Conservation (phyloP, 768 basidiomycete genomes). For the Gymnopilus junonius region DNA sequence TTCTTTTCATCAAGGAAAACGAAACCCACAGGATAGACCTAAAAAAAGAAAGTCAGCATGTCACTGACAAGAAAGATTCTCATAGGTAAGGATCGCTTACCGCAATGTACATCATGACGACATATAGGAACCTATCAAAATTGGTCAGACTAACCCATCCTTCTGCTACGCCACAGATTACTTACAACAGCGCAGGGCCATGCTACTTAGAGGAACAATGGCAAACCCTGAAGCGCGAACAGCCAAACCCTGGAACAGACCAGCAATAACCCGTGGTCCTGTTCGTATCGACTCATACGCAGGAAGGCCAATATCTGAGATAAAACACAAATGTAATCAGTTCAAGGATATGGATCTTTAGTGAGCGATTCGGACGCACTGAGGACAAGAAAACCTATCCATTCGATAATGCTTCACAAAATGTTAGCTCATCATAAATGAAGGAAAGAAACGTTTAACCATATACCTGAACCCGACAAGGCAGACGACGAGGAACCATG, state of each 20-base stretch:
- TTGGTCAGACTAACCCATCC: neutral
- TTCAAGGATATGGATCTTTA: neutral
- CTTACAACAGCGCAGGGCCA: slow-evolving; percentile 78
- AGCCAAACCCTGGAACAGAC: slow-evolving; percentile 59
- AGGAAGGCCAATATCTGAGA: slow-evolving; percentile 44
- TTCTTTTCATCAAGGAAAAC: neutral
- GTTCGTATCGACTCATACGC: slow-evolving; percentile 41
- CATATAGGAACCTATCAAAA: slow-evolving; percentile 59
- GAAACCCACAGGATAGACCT: slow-evolving; percentile 47
- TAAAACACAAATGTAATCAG: neutral
- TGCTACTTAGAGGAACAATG: slow-evolving; percentile 46
- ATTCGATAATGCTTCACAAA: slow-evolving; percentile 58
- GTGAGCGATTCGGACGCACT: slow-evolving; percentile 31
- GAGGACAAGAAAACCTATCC: slow-evolving; percentile 71
- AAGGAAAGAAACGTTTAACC: neutral
- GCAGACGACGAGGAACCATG: slow-evolving; percentile 69
- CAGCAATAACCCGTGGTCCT: slow-evolving; percentile 44
- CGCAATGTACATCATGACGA: slow-evolving; percentile 80
- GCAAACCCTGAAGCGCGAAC: slow-evolving; percentile 57
- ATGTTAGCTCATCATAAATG: neutral
- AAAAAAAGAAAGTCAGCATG: neutral
- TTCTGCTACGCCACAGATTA: neutral
- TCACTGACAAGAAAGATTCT: neutral
- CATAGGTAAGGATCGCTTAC: slow-evolving; percentile 32
- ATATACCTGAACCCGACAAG: slow-evolving; percentile 59